These are phyloP conservation scores for Jimgerdemannia lactiflua DNA, from an alignment of 192 early-diverging fungal genomes.

Conservation along the genomic window DNA sequence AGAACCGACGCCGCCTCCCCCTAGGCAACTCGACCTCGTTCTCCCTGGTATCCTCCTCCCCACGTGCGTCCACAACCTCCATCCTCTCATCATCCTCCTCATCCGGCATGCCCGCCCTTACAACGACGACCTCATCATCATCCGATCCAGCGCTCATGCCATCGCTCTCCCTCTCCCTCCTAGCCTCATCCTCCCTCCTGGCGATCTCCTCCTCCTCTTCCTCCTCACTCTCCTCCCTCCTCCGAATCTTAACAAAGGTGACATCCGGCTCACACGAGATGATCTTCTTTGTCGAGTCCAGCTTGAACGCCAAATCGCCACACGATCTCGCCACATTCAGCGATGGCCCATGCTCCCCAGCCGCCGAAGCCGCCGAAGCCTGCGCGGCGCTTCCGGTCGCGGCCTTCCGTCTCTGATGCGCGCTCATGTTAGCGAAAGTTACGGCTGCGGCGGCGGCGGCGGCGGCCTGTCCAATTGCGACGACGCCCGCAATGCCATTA, in stretches of 20 bases:
- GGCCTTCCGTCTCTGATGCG: neutral
- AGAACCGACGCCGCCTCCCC: conserved; percentile 34
- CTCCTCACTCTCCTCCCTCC: conserved; percentile 6
- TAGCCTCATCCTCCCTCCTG: too few relatives aligned
- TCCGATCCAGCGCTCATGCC: neutral
- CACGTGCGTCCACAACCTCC: neutral
- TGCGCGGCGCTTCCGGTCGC: neutral
- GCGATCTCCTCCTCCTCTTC: conserved; percentile 1
- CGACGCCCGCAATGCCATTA: conserved; percentile 31
- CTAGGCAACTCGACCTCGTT: conserved; percentile 5
- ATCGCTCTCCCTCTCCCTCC: neutral
- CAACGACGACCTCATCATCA: neutral
- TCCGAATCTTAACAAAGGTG: conserved; percentile 41
- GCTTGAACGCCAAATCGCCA: conserved; percentile 56
- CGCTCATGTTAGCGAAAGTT: conserved; percentile 9
- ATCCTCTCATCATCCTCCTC: neutral
- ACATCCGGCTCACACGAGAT: conserved; percentile 55
- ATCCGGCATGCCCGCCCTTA: conserved; percentile 3
- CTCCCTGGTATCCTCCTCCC: neutral
- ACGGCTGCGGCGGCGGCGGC: conserved; percentile 18
- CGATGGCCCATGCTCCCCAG: conserved; percentile 29
- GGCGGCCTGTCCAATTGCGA: conserved; percentile 23
- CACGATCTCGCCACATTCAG: conserved; percentile 54
- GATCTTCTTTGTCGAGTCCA: conserved; percentile 44
- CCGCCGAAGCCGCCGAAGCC: neutral